Percentiles rank a stretch among this genome's conserved stretches.
phyloP scores from a whole-genome alignment of 768 basidiomycete genomes.

The Naganishia kalamii region DNA sequence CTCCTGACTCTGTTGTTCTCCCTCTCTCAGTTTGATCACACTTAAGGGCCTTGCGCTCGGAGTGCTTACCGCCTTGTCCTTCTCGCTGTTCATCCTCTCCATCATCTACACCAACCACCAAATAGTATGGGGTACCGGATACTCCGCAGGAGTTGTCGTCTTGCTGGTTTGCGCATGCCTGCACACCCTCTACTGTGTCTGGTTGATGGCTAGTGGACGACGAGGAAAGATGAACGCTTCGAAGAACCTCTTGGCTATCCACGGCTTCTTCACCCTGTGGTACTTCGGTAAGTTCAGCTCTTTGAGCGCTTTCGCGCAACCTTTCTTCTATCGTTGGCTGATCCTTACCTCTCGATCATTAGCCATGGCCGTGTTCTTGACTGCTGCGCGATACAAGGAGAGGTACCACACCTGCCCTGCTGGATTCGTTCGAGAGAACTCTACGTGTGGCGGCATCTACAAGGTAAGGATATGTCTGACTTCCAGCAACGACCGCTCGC shows the following conservation, averaged over 20 bases:
- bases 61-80: conserved; percentile 18
- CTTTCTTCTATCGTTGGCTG: background rate
- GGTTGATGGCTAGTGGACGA: conserved; percentile 10
- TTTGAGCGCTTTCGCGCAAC: no score
- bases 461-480: background rate
- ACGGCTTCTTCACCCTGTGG: conserved; percentile 17
- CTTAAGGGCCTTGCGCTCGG: conserved; percentile 18
- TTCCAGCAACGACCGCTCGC: background rate
- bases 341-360: background rate
- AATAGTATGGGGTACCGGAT: conserved; percentile 11
- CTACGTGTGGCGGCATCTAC: conserved; percentile 17
- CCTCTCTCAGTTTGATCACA: conserved; percentile 16
- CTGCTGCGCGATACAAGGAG: conserved; percentile 21
- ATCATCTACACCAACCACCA: conserved; percentile 26
- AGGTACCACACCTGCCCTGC: conserved; percentile 21
- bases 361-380: conserved; percentile 24
- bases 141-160: conserved; percentile 13
- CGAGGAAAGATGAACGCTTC: conserved; percentile 17
- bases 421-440: conserved; percentile 9
- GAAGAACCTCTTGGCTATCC: conserved; percentile 13
- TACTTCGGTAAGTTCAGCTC: conserved; percentile 24
- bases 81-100: conserved; percentile 22
- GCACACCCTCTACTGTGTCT: conserved; percentile 24
- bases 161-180: conserved; percentile 15
- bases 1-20: background rate